Evolutionary conservation across 129 eudicot species (phyloP), one percentile per base, ranked within the genome.

Genomic region (Escallonia herrerae): DNA sequence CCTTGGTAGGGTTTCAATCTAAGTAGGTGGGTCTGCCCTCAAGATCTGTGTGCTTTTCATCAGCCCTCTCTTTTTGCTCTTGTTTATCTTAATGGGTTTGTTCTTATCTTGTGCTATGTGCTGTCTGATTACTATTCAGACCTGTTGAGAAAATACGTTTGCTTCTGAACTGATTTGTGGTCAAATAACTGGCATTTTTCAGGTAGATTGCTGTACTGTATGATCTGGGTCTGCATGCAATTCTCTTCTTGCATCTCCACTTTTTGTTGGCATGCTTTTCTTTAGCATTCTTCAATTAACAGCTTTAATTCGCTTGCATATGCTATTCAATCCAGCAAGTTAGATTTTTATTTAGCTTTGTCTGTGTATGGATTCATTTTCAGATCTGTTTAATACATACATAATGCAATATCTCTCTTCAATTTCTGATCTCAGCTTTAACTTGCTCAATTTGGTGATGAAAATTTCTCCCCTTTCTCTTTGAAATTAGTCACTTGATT

Each of bases 21-120:
- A 45, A 74, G 72, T 66, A 66, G 61, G 81, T 69, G 84, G 82
- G 76, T 73, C 79, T 83, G 66, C 72, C 71, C 71, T 80, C 82
- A 71, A 83, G 95, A 83, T 85, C 88, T 83, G 82, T 81, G 78
- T 83, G 87, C 75, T 80, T 80, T 85, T 69, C 72, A 69, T 81
- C 70, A 65, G 57, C 76, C 84, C 67, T 66, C 7, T 41, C 6
- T 67, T 54, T 61, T 69, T 69, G 49, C 49, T 66, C 56, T 37
- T 67, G 45, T 51, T 57, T 69, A 73, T 67, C 60, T 75, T 67
- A 73, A 56, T 74, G 69, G 69, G 65, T 58, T 65, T 78, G 66
- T 78, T 76, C 84, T 85, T 78, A 77, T 89, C 80, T 82, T 80
- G 71, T 76, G 56, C 57, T 77, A 52, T 71, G 81, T 76, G 84